These are phyloP conservation scores for Lepiota brunneoincarnata DNA, from an alignment of 768 basidiomycete genomes.

Conservation along the genomic window DNA sequence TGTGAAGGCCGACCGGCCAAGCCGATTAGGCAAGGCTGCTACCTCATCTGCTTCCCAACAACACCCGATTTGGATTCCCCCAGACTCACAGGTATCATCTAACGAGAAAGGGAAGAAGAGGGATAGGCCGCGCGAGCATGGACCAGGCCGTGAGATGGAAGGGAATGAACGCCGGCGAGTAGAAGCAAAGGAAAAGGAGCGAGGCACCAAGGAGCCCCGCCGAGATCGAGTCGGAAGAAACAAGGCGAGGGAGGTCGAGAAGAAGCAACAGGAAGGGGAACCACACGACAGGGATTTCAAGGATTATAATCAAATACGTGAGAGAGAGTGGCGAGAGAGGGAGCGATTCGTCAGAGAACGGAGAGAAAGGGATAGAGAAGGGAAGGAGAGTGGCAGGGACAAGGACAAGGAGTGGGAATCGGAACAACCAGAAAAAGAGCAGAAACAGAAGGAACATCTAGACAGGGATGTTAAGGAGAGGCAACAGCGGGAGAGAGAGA, in stretches of 20 bases:
- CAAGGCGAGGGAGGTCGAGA: not conserved
- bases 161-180: not conserved
- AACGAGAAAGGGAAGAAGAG: conserved; percentile 6
- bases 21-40: conserved; percentile 2
- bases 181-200: conserved; percentile 5
- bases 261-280: conserved; percentile 3
- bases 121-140: not conserved
- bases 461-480: conserved; percentile 16
- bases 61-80: conserved; percentile 1
- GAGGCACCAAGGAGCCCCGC: not conserved
- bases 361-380: conserved; percentile 12
- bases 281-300: not conserved
- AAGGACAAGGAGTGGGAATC: conserved; percentile 19
- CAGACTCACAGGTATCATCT: not conserved
- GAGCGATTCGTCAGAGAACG: not conserved
- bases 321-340: not conserved
- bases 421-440: conserved; percentile 21
- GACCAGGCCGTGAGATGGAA: not conserved
- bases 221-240: not conserved
- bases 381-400: conserved; percentile 19
- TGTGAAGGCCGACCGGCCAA: not conserved
- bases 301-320: conserved; percentile 7
- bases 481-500: conserved; percentile 17
- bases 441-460: conserved; percentile 13
- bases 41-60: not conserved